These are phyloP conservation scores for Trichoderma pleuroti DNA, from an alignment of 2,329 filamentous ascomycete genomes.

Conservation along the genomic window DNA sequence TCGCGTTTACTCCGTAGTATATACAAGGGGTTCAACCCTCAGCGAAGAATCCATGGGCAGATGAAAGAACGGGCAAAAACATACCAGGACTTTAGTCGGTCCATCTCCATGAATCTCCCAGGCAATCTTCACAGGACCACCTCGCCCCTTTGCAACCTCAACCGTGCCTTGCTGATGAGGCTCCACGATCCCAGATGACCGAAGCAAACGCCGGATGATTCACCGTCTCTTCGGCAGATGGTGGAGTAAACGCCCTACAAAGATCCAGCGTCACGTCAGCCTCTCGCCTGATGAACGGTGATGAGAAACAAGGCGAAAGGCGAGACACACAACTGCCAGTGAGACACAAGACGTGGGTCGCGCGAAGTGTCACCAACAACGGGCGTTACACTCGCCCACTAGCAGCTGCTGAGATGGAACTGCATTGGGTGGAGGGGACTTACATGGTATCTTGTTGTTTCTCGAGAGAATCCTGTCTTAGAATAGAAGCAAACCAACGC, in stretches of 20 bases:
- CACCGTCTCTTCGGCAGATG: conserved; percentile 55
- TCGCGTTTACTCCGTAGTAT: neutral
- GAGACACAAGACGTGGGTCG: neutral
- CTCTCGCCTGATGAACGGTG: neutral
- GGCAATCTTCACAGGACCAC: conserved; percentile 70
- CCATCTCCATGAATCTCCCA: conserved; percentile 80
- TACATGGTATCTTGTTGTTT: neutral
- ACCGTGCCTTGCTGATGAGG: conserved; percentile 60
- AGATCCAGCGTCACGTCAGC: neutral
- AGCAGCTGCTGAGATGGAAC: neutral
- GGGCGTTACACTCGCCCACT: neutral
- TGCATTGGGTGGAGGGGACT: neutral
- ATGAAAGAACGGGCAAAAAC: conserved; percentile 27
- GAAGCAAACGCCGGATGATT: conserved; percentile 64
- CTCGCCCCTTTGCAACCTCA: conserved; percentile 64
- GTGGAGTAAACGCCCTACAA: conserved; percentile 27
- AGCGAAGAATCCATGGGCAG: neutral
- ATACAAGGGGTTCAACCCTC: neutral
- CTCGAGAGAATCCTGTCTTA: neutral
- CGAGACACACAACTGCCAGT: neutral
- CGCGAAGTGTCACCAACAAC: neutral
- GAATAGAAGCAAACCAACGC: neutral
- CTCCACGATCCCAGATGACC: conserved; percentile 65
- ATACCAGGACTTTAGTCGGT: conserved; percentile 67
- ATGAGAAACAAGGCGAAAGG: neutral